Evolutionary conservation across 1,139 yeast species (phyloP), one percentile per base, ranked within the genome.

Genomic region (Geotrichum restrictum): DNA sequence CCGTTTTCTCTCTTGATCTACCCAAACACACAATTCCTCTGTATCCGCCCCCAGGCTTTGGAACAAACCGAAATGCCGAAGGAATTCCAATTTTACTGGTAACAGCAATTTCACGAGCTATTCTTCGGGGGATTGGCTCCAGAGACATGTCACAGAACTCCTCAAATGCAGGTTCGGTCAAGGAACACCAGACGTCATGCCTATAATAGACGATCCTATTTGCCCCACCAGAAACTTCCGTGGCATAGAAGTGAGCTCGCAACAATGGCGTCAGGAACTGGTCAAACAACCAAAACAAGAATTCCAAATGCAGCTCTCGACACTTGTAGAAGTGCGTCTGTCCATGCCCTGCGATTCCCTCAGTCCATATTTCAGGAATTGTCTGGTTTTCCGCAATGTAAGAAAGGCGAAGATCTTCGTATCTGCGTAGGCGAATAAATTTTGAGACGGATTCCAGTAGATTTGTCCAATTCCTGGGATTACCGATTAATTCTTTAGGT

Each of bases 171-270:
- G 53, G 47, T 10, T 53, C 48, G 1, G 81, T 69, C 5, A 82
- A 62, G 11, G 53, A 53, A 7, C 61, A 62, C 96, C 97, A 91
- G 0, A 71, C 66, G 27, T 69, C 72, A 49, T 82, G 89, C 13
- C 84, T 76, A 62, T 78, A 88, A 63, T 74, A 88, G 1, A 74
- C 57, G 0, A 77, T 57, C 4, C 69, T 63, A 44, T 59, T 62
- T 2, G 77, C 74, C 1, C 82, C 73, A 0, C 76, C 58, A 43
- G 57, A 59, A 31, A 52, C 66, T 51, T 82, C 84, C 0, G 93
- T 81, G 2, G 85, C 81, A 63, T 85, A 84, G 74, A 91, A 91
- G 61, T 79, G 81, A 0, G 76, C 67, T 0, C 72, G 66, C 0
- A 87, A 58, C 1, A 88, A 59, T 13, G 73, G 74, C 6, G 77